Base-by-base conservation (phyloP, 169 alveolate genomes). In the Neospora caninum region DNA sequence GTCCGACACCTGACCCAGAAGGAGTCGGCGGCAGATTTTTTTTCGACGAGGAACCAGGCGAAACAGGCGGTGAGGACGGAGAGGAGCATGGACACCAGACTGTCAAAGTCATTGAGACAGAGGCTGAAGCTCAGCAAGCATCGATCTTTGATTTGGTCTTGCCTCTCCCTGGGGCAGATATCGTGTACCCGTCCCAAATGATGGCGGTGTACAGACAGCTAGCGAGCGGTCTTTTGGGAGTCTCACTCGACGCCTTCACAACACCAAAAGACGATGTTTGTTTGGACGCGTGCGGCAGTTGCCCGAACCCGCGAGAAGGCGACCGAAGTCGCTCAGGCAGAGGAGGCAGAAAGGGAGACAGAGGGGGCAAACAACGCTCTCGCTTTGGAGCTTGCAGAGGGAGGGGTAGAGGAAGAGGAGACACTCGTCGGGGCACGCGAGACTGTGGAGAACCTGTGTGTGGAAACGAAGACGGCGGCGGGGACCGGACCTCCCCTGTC, bases 121-220 rank as follows among this genome's bases (percentile, higher is more conserved):
- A 36, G 80, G 80, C 70, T 0, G 95, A 92, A 38, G 88, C 92
- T 16, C 34, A 20, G 34, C 34, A 36, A 16, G 88, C 73, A 18
- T 49, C 64, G 80, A 70, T 92, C 58, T 41, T 22, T 39, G 95
- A 92, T 27, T 93, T 92, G 54, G 93, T 92, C 64, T 80, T 92
- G 78, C 95, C 95, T 39, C 73, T 92, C 49, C 93, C 92, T 1
- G 95, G 95, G 54, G 53, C 53, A 16, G 58, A 43, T 29, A 38
- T 80, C 10, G 41, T 20, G 78, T 91, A 91, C 70, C 94, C 94
- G 36, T 27, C 78, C 53, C 45, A 73, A 0, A 38, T 91, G 78
- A 20, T 20, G 73, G 80, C 34, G 36, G 94, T 80, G 36, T 91
- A 91, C 54, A 73, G 36, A 25, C 54, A 91, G 83, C 53, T 70